These are phyloP conservation scores for Priceomyces castillae DNA, from an alignment of 805 yeast genomes.

Conservation along the genomic window DNA sequence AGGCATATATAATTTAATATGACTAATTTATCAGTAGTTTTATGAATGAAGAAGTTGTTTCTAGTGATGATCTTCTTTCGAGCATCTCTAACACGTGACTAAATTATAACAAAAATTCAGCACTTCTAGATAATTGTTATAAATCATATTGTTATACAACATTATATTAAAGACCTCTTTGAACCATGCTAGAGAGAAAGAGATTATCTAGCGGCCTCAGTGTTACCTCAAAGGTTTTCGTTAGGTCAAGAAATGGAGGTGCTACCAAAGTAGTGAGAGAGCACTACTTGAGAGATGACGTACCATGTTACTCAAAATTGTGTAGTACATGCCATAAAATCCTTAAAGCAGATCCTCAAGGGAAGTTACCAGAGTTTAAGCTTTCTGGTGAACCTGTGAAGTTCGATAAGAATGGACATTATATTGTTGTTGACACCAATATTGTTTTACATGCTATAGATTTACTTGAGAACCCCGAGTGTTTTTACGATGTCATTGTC, in stretches of 20 bases:
- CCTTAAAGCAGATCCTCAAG: conserved; percentile 61
- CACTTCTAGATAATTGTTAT: not conserved
- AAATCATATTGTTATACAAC: not conserved
- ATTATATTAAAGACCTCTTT: not conserved
- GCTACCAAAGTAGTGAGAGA: conserved; percentile 92
- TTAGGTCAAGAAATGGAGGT: conserved; percentile 83
- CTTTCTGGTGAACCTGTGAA: conserved; percentile 60
- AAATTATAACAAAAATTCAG: too few relatives aligned
- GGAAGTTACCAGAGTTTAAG: conserved; percentile 63
- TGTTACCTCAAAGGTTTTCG: conserved; percentile 86
- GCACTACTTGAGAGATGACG: conserved; percentile 88
- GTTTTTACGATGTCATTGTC: conserved; percentile 85
- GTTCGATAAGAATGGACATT: conserved; percentile 53
- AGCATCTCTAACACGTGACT: too few relatives aligned
- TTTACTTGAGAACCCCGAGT: conserved; percentile 69
- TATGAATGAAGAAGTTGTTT: too few relatives aligned
- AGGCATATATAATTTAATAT: not conserved
- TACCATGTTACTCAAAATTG: conserved; percentile 78
- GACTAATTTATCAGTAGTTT: too few relatives aligned
- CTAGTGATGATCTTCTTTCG: too few relatives aligned
- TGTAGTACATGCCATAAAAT: conserved; percentile 62
- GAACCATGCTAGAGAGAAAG: conserved; percentile 21
- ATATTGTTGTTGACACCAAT: conserved; percentile 83
- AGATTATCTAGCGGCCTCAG: conserved; percentile 44
- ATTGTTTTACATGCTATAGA: conserved; percentile 87